These are phyloP conservation scores for Pelargonium fulgidum DNA, from an alignment of 441 rosid genomes.

Conservation along the genomic window DNA sequence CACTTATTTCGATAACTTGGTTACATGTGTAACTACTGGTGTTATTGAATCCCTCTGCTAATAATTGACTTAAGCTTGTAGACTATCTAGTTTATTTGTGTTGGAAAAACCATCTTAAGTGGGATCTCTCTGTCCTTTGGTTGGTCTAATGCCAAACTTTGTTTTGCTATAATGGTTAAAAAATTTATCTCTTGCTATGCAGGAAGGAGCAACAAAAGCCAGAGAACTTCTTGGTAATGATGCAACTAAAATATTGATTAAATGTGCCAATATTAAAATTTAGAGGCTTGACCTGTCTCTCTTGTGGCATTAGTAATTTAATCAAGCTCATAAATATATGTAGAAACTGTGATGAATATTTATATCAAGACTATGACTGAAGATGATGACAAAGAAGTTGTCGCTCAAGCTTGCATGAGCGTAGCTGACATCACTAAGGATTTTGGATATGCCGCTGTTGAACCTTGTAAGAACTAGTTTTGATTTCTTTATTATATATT, in stretches of 20 bases:
- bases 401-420: slow-evolving; percentile 89
- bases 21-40: not conserved
- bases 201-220: slow-evolving; percentile 72
- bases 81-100: not conserved
- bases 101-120: not conserved
- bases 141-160: slow-evolving; percentile 6
- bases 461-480: slow-evolving; percentile 64
- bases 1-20: not conserved
- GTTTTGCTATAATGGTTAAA: slow-evolving; percentile 10
- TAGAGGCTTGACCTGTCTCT: slow-evolving; percentile 6
- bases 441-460: slow-evolving; percentile 65
- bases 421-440: slow-evolving; percentile 81
- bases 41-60: not conserved
- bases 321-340: slow-evolving; percentile 22
- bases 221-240: slow-evolving; percentile 70
- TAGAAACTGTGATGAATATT: slow-evolving; percentile 74
- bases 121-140: not conserved
- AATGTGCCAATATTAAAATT: not conserved
- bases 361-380: slow-evolving; percentile 76
- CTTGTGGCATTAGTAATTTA: slow-evolving; percentile 12
- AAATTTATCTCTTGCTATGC: slow-evolving; percentile 26
- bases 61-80: not conserved
- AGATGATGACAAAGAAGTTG: slow-evolving; percentile 97
- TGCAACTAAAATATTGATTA: slow-evolving; percentile 6
- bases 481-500: slow-evolving; percentile 1